phyloP scores from a whole-genome alignment of 2,329 filamentous ascomycete genomes.

The Leptographium radiaticola region DNA sequence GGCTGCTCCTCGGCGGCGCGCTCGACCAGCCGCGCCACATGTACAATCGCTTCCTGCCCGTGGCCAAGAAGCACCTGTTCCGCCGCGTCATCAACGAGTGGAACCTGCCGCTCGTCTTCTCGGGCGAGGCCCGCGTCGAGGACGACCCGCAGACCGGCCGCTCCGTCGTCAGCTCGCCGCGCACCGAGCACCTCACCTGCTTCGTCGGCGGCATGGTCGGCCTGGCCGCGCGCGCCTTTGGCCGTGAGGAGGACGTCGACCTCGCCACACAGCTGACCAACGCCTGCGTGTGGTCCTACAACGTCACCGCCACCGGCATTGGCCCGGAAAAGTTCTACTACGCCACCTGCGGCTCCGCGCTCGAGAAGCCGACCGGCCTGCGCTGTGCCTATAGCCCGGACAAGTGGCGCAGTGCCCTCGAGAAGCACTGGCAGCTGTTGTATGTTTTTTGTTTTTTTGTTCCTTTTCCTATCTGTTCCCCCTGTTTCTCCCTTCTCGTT shows the following conservation, averaged over 20 bases:
- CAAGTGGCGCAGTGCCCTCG: conserved; percentile 15
- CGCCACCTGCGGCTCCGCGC: conserved; percentile 21
- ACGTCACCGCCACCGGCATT: conserved; percentile 40
- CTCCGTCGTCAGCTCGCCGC: conserved; percentile 17
- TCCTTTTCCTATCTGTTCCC: neutral
- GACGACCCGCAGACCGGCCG: conserved; percentile 13
- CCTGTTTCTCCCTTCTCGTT: neutral
- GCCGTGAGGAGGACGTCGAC: conserved; percentile 36
- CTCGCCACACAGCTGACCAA: conserved; percentile 46
- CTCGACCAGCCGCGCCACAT: conserved; percentile 25
- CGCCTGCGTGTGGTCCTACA: conserved; percentile 53
- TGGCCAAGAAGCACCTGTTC: conserved; percentile 27
- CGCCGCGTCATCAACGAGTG: conserved; percentile 21
- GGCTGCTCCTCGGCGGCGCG: conserved; percentile 51
- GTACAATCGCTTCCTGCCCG: conserved; percentile 17
- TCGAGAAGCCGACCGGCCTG: conserved; percentile 11
- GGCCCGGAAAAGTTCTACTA: conserved; percentile 47
- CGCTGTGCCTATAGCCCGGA: conserved; percentile 13
- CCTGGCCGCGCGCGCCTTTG: conserved; percentile 45
- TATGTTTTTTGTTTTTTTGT: neutral
- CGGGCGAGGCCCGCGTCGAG: conserved; percentile 28
- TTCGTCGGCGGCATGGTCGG: conserved; percentile 55
- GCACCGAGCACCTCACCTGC: conserved; percentile 45
- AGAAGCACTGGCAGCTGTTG: conserved; percentile 7
- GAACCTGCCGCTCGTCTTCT: conserved; percentile 31